Conservation (phyloP, 129 eudicot genomes). For the Smallanthus sonchifolius region DNA sequence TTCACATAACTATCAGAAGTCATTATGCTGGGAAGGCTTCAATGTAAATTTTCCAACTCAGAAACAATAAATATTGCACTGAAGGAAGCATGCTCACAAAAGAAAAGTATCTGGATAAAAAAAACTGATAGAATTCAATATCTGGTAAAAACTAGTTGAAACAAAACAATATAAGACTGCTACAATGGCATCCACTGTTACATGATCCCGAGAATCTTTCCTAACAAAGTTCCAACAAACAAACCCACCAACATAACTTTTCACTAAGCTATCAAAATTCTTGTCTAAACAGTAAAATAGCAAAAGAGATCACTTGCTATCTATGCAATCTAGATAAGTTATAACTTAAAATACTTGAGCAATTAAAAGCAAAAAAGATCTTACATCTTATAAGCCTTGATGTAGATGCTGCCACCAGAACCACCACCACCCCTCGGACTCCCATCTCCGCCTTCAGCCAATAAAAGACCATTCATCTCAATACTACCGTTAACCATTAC, state of each 20-base stretch:
- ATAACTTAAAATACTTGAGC: not conserved
- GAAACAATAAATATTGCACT: not conserved
- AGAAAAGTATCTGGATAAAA: not conserved
- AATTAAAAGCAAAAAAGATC: constrained; percentile 16
- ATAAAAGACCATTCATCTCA: constrained; percentile 70
- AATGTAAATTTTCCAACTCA: constrained; percentile 14
- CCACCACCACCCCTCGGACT: constrained; percentile 89
- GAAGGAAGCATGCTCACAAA: constrained; percentile 1
- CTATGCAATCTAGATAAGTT: not conserved
- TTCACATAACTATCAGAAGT: not conserved
- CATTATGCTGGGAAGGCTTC: not conserved
- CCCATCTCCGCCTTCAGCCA: constrained; percentile 91
- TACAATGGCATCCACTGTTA: constrained; percentile 7
- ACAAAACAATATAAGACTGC: not conserved
- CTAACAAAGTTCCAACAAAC: not conserved
- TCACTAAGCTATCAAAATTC: constrained; percentile 1
- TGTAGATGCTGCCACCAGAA: constrained; percentile 91
- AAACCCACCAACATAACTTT: not conserved
- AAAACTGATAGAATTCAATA: not conserved
- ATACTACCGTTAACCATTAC: constrained; percentile 32
- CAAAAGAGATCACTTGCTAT: not conserved
- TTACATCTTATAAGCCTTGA: constrained; percentile 82
- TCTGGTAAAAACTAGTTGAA: not conserved
- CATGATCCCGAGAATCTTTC: not conserved
- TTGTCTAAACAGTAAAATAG: constrained; percentile 11